These are phyloP conservation scores for Curvularia eragrostidis DNA, from an alignment of 2,329 filamentous ascomycete genomes.

Conservation along the genomic window DNA sequence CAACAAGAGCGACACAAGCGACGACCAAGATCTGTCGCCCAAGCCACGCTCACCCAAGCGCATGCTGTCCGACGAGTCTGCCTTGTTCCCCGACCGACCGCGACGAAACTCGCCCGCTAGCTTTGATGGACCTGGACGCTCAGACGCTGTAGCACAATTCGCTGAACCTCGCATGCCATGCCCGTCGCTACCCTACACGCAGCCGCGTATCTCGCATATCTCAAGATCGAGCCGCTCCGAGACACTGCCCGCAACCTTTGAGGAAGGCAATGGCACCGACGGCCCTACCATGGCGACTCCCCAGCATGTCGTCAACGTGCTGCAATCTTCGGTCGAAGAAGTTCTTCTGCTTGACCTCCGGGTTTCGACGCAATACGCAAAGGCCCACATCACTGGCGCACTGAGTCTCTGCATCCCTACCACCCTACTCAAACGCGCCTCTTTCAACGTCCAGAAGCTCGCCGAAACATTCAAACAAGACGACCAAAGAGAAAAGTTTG, in stretches of 20 bases:
- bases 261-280: conserved; percentile 34
- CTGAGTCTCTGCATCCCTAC: conserved; percentile 95
- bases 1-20: conserved; percentile 24
- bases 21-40: conserved; percentile 27
- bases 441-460: conserved; percentile 87
- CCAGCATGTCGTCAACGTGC: conserved; percentile 57
- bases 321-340: conserved; percentile 56
- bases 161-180: conserved; percentile 40
- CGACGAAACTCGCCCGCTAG: conserved; percentile 57
- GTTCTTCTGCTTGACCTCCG: conserved; percentile 83
- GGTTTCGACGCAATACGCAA: conserved; percentile 81
- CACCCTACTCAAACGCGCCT: conserved; percentile 86
- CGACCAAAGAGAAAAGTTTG: conserved; percentile 73
- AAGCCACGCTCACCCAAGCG: conserved; percentile 57
- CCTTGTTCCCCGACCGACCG: conserved; percentile 51
- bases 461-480: conserved; percentile 83
- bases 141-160: conserved; percentile 46
- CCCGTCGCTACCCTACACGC: conserved; percentile 42
- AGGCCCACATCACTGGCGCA: conserved; percentile 77
- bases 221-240: conserved; percentile 50
- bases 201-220: conserved; percentile 23
- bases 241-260: conserved; percentile 51
- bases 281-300: conserved; percentile 54
- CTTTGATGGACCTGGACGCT: conserved; percentile 48
- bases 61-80: conserved; percentile 55